A percentile compares a stretch with the other conserved stretches of the same genome.
These are phyloP conservation scores for Saccharomyces mikatae DNA, from an alignment of 805 yeast species.

Conservation along the genomic window DNA sequence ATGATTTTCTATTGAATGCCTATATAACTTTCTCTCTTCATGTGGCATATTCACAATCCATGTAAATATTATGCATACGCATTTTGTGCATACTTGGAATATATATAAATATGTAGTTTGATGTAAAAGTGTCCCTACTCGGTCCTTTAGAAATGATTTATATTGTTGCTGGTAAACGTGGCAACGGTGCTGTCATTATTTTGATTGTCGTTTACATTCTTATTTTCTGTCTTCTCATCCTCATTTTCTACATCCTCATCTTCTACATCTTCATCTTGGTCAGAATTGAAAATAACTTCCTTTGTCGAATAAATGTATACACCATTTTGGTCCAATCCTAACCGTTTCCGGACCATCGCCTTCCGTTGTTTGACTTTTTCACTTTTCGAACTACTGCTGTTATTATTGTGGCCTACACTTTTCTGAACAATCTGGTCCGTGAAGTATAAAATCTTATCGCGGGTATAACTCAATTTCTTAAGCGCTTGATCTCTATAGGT, in stretches of 20 bases:
- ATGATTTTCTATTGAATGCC: not conserved
- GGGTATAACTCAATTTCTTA: conserved; percentile 24
- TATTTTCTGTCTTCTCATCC: conserved; percentile 1
- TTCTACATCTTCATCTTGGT: conserved; percentile 8
- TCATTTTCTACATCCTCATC: not conserved
- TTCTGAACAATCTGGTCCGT: conserved; percentile 50
- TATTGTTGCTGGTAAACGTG: not conserved
- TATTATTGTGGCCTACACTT: conserved; percentile 43
- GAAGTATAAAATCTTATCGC: conserved; percentile 35
- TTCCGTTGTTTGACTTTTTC: conserved; percentile 6
- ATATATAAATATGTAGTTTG: not conserved
- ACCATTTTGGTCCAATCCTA: conserved; percentile 26
- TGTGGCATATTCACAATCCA: not conserved
- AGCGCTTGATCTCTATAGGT: conserved; percentile 16
- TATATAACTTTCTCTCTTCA: conserved; percentile 2
- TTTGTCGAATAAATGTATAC: conserved; percentile 38
- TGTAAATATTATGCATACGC: not conserved
- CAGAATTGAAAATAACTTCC: conserved; percentile 36
- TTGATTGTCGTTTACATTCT: not conserved
- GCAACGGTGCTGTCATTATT: not conserved
- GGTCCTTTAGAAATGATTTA: no score
- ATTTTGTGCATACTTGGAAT: not conserved
- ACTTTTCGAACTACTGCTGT: conserved; percentile 15
- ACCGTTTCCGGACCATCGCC: conserved; percentile 21
- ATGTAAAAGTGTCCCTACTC: not conserved